Base-by-base conservation (phyloP, 768 basidiomycete genomes). In the Leccinum incarnatum region DNA sequence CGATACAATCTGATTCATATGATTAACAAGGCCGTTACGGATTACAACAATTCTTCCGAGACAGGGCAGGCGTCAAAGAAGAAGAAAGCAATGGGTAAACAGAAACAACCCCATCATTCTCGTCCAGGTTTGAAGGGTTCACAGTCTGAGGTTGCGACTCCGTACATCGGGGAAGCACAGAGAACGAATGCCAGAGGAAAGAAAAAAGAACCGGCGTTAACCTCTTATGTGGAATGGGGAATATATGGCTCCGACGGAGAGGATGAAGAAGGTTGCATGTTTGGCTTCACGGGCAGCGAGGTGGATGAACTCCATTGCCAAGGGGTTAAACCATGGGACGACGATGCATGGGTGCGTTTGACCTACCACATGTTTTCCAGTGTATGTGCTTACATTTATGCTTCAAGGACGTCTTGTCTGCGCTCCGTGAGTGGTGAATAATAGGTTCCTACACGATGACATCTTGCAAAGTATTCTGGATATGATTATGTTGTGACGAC, bases 321-420 rank as follows among this genome's bases (percentile, higher is more conserved):
- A 12, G 46, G 46, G 46, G 46, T 80, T 3, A 80, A 78, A 59
- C 78, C 79, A 6, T 79, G 78, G 77, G 78, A 81, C 10, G 75
- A 78, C 7, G 74, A 79, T 62, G 76, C 78, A 51, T 59, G 66
- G 60, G 79, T 78, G 59, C 19, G 76, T 67, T 42, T 17, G 4
- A 19, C 23, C 21, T 5, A 17, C 29, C 14, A 23, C 10, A n/a
- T 8, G 7, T n/a, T 27, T 37, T 17, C 25, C 6, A n/a, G 7
- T 21, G 5, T 4, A 3, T 30, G 46, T 23, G 17, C 4, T 49
- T 37, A 30, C 7, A n/a, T 21, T 45, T 51, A 17, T 17, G 2
- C 7, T 55, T 10, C 52, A 36, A 69, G 63, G 68, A 70, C 46
- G n/a, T 65, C 36, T 19, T 70, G 59, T 1, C 48, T 42, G 61